These are phyloP conservation scores for Chaetoscypha palmicola DNA, from an alignment of 2,329 filamentous ascomycete genomes.

Conservation along the genomic window DNA sequence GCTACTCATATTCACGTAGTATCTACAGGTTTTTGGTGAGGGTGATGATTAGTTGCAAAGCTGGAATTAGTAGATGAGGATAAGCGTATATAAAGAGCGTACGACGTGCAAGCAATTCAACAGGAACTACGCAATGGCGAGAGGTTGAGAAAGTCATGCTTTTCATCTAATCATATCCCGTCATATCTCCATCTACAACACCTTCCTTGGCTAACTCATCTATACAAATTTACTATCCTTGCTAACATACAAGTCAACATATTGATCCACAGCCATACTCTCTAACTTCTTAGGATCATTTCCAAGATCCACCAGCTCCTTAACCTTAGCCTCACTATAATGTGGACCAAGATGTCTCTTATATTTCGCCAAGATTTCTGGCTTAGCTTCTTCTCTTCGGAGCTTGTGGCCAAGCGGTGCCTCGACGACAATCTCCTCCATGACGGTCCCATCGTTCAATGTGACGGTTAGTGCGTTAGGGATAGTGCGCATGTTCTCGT, in stretches of 20 bases:
- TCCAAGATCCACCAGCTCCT: slow-evolving; percentile 75
- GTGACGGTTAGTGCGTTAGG: slow-evolving; percentile 94
- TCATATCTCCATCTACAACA: background rate
- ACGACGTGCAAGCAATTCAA: too few relatives aligned
- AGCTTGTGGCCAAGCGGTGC: slow-evolving; percentile 89
- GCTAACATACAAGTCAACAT: slow-evolving; percentile 74
- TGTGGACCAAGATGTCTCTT: slow-evolving; percentile 84
- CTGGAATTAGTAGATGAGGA: too few relatives aligned
- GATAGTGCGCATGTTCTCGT: slow-evolving; percentile 89
- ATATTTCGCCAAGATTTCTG: slow-evolving; percentile 92
- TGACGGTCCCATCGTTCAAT: slow-evolving; percentile 85
- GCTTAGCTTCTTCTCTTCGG: slow-evolving; percentile 93
- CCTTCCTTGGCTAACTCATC: background rate
- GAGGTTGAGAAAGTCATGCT: too few relatives aligned
- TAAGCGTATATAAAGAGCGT: too few relatives aligned
- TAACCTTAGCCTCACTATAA: slow-evolving; percentile 67
- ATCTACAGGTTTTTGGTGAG: too few relatives aligned
- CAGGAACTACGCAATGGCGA: too few relatives aligned
- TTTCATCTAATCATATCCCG: background rate
- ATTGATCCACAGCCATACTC: slow-evolving; percentile 79
- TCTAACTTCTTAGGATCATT: slow-evolving; percentile 70
- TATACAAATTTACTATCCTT: slow-evolving; percentile 55
- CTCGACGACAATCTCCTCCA: slow-evolving; percentile 88
- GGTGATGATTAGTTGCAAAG: too few relatives aligned
- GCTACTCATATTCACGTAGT: too few relatives aligned